phyloP scores from a whole-genome alignment of 2,329 filamentous ascomycete genomes.

The Emergomyces orientalis region DNA sequence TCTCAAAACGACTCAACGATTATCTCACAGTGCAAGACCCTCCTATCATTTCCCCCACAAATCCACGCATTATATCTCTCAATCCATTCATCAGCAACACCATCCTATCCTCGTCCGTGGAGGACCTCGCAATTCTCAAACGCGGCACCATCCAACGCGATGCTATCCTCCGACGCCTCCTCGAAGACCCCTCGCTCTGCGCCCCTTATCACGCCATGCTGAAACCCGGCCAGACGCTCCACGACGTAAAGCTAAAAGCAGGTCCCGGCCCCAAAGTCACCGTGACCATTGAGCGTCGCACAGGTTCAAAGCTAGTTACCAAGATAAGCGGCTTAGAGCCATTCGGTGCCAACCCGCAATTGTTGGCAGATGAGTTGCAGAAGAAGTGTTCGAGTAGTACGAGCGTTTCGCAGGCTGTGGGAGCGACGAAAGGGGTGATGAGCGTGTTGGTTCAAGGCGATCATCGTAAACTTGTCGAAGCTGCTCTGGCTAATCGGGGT shows the following conservation, averaged over 20 bases:
- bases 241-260: slow-evolving; percentile 50
- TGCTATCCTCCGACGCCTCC: slow-evolving; percentile 50
- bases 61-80: slow-evolving; percentile 53
- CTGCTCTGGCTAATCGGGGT: slow-evolving; percentile 51
- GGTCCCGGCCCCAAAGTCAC: slow-evolving; percentile 52
- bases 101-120: slow-evolving; percentile 47
- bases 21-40: slow-evolving; percentile 50
- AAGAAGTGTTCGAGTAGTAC: slow-evolving; percentile 61
- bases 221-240: slow-evolving; percentile 29
- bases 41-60: slow-evolving; percentile 46
- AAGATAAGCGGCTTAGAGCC: slow-evolving; percentile 53
- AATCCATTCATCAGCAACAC: slow-evolving; percentile 55
- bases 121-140: slow-evolving; percentile 49
- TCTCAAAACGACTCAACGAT: slow-evolving; percentile 47
- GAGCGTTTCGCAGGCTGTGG: slow-evolving; percentile 52
- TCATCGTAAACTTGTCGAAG: slow-evolving; percentile 52
- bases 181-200: slow-evolving; percentile 41
- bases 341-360: slow-evolving; percentile 51
- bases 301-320: slow-evolving; percentile 57
- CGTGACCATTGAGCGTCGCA: slow-evolving; percentile 54
- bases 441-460: slow-evolving; percentile 61
- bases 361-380: slow-evolving; percentile 56
- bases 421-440: slow-evolving; percentile 55
- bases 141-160: slow-evolving; percentile 52
- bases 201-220: slow-evolving; percentile 51